phyloP scores from a whole-genome alignment of 1,139 yeast genomes.

The Pichia sp. region DNA sequence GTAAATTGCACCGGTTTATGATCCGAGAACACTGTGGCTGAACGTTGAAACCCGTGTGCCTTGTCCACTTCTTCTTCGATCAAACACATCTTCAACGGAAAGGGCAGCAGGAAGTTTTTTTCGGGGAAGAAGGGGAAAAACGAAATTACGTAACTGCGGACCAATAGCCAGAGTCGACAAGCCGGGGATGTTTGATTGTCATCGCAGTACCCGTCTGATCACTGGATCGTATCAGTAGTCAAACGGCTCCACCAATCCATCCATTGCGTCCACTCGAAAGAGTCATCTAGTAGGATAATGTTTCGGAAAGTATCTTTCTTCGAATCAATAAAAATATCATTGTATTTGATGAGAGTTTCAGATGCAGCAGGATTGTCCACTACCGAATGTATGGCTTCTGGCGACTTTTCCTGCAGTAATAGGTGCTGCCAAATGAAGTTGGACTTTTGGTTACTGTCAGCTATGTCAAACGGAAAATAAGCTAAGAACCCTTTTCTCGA shows the following conservation, averaged over 20 bases:
- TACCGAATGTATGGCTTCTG: background rate
- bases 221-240: no score
- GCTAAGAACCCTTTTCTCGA: background rate
- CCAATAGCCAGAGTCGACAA: background rate
- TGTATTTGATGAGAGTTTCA: slow-evolving; percentile 28
- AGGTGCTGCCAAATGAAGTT: background rate
- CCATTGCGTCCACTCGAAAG: slow-evolving; percentile 15
- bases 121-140: background rate
- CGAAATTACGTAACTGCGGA: background rate
- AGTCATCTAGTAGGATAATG: slow-evolving; percentile 42
- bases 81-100: background rate
- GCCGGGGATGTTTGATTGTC: no score
- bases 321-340: slow-evolving; percentile 42
- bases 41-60: background rate
- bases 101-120: background rate
- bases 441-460: background rate
- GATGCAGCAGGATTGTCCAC: no score
- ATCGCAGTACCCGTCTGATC: no score
- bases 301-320: slow-evolving; percentile 51
- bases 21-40: background rate
- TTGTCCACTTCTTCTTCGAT: background rate
- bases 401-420: background rate
- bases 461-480: slow-evolving; percentile 3
- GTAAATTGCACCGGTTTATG: background rate
- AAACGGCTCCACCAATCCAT: background rate